phyloP scores from a whole-genome alignment of 1,284 basidiomycete genomes.

The Volvariella volvacea region DNA sequence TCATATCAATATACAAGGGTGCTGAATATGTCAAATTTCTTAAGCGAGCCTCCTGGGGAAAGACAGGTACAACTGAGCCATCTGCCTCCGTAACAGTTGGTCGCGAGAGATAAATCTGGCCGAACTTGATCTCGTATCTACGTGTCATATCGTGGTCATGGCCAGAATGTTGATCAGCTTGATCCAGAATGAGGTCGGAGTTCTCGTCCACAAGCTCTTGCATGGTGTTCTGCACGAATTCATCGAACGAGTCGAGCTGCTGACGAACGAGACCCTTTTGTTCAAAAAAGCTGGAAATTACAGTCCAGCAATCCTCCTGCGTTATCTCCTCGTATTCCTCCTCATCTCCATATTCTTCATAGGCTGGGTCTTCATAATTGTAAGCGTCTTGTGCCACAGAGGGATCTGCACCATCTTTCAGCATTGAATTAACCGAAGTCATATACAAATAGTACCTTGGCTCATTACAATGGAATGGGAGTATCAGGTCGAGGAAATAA shows the following conservation, averaged over 20 bases:
- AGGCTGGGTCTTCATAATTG: slow-evolving; percentile 50
- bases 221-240: slow-evolving; percentile 99
- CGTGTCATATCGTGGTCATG: slow-evolving; percentile 75
- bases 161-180: slow-evolving; percentile 92
- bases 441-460: slow-evolving; percentile 34
- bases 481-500: slow-evolving; percentile 7
- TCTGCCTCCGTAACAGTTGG: slow-evolving; percentile 95
- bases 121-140: slow-evolving; percentile 96
- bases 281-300: slow-evolving; percentile 95
- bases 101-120: slow-evolving; percentile 94
- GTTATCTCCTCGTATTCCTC: slow-evolving; percentile 77
- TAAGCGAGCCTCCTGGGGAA: slow-evolving; percentile 95
- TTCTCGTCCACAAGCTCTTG: slow-evolving; percentile 99
- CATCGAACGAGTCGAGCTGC: slow-evolving; percentile 97
- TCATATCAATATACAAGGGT: slow-evolving; percentile 95
- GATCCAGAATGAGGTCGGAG: slow-evolving; percentile 89
- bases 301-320: slow-evolving; percentile 93
- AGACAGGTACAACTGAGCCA: slow-evolving; percentile 88
- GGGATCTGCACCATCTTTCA: slow-evolving; percentile 31
- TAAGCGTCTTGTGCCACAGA: slow-evolving; percentile 43
- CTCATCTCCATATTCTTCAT: slow-evolving; percentile 53
- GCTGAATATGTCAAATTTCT: slow-evolving; percentile 96
- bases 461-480: slow-evolving; percentile 21
- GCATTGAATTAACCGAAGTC: background rate
- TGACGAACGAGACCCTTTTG: slow-evolving; percentile 97